Conservation (phyloP, 106 monocot genomes). For the Xerophyta viscosa region DNA sequence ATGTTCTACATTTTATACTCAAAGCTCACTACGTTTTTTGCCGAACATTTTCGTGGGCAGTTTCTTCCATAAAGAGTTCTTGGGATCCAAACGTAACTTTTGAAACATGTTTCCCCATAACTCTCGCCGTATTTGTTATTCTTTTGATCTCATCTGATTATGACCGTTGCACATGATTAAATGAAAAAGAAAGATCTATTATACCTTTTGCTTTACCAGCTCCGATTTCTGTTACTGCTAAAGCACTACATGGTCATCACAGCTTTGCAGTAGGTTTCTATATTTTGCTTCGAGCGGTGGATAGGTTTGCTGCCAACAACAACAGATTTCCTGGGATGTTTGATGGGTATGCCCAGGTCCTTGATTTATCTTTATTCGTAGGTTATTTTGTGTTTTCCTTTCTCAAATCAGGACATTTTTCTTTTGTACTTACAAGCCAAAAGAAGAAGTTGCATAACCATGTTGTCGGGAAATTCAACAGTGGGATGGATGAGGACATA, state of each 20-base stretch:
- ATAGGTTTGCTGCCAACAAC: slow-evolving; percentile 72
- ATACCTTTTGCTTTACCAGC: too few species aligned
- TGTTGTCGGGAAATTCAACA: slow-evolving; percentile 12
- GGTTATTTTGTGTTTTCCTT: neutral
- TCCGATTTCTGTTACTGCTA: too few species aligned
- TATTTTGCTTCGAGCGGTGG: slow-evolving; percentile 74
- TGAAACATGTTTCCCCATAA: too few species aligned
- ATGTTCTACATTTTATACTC: too few species aligned
- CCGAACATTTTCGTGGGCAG: too few species aligned
- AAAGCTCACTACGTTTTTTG: too few species aligned
- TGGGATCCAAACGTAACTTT: too few species aligned
- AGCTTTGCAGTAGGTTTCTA: slow-evolving; percentile 80
- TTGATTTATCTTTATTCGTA: neutral
- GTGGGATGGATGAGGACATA: slow-evolving; percentile 71
- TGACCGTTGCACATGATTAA: too few species aligned
- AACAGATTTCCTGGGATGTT: slow-evolving; percentile 83
- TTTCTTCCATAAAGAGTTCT: too few species aligned
- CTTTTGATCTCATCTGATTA: too few species aligned
- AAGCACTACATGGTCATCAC: neutral
- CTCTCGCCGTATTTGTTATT: too few species aligned
- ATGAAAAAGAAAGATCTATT: too few species aligned
- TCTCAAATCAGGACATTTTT: neutral
- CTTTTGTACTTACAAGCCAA: neutral
- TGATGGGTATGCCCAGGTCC: slow-evolving; percentile 38
- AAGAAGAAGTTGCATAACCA: neutral